Base-by-base conservation (phyloP, 1,139 yeast genomes). In the Zygoascus meyerae region DNA sequence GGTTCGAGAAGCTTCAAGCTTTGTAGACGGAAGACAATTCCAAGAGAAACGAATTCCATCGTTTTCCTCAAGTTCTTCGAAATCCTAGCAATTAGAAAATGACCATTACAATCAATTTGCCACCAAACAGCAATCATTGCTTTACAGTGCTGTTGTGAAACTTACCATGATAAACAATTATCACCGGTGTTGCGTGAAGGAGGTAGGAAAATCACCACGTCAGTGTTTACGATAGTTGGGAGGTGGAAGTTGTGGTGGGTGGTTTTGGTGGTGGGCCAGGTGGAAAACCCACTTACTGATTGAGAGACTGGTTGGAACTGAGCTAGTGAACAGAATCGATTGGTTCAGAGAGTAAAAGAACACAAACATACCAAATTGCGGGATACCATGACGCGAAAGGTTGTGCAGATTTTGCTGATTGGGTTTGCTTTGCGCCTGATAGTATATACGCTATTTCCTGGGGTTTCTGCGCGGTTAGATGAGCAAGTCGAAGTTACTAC, bases 41-140 rank as follows among this genome's bases (percentile, higher is more conserved):
- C 97, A 92, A 18, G 96, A 78, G 65, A 86, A 78, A 56, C 97
- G 79, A 43, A 89, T 81, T 48, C 97, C 98, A 63, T 90, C 95
- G 49, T 69, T 67, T 63, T 92, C 97, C 67, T 92, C 98, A 59
- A 79, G 77, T 40, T 78, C 77, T 66, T 90, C 97, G 66, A 89
- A 87, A 63, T 82, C 84, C 86, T 59, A 46, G 14, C 15, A 15
- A 15, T 21, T 21, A 21, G 26, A 21, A 21, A 21, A 21, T 5
- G 26, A 4, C 7, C 26, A 21, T 21, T 5, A 5, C 6, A 21
- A 21, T 21, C 26, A 21, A 5, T 7, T 21, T 4, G 7, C 6
- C 7, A 21, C 26, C 26, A 5, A 21, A 21, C 6, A 21, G 7
- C 26, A 21, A 37, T 38, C 46, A 38, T 37, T 30, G 42, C n/a